Base-by-base conservation (phyloP, 2,329 filamentous ascomycete genomes). In the Chrysoporthe austroafricana region DNA sequence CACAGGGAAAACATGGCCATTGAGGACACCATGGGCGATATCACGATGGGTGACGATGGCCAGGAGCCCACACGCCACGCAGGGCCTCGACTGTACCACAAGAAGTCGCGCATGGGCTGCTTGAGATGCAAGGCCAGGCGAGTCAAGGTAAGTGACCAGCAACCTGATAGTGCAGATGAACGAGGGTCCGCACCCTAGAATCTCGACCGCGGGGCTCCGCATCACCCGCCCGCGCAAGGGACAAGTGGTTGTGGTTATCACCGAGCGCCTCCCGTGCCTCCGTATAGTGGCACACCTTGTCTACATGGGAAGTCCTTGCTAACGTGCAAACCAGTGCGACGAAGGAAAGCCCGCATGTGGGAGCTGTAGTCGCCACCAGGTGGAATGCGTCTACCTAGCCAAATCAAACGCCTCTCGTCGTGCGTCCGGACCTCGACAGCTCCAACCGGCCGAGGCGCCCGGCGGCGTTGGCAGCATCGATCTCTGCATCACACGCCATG, bases 71-170 rank as follows among this genome's bases (percentile, higher is more conserved):
- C 63, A 26, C 66, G 62, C 9, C 68, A 66, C 26, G 44, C 44
- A 43, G 72, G 69, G 11, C 73, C 73, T 34, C 69, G 76, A 54
- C 70, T 77, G 26, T 77, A 77, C 59, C 76, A 77, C 67, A 75
- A 72, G 66, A 77, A 77, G 70, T 76, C 74, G 36, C 68, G 72
- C 46, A 73, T 71, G 61, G 76, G 76, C 1, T 77, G 76, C 64
- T 66, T 73, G 16, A 71, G 74, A 52, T 77, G 75, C 67, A 75
- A 74, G 66, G 71, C 70, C 9, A 70, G 75, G 39, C 71, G 75
- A 26, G 76, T 77, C 21, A 77, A 77, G 73, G 76, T 77, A 58
- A 66, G 67, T 44, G 56, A 21, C 48, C 32, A 50, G n/a, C n/a
- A 9, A 50, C 9, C 42, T 36, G 13, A 1, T n/a, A 39, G 9